Conservation (phyloP, 176 grass and related monocot genomes). For the Zea luxurians region DNA sequence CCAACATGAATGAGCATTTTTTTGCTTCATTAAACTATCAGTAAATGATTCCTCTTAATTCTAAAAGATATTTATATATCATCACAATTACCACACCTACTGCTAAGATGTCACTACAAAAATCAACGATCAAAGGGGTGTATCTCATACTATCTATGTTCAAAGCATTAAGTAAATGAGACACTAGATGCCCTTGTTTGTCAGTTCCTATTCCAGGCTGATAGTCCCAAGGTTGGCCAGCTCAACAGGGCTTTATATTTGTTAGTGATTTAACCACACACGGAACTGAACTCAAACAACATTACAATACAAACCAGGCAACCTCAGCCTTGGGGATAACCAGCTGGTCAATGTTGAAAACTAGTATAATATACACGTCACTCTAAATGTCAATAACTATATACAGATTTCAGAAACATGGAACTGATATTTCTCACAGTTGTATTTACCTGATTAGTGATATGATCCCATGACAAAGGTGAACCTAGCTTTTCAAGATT, state of each 20-base stretch:
- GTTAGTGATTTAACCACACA: neutral
- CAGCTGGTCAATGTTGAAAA: neutral
- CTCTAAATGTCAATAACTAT: slow-evolving; percentile 1
- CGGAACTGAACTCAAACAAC: slow-evolving; percentile 3
- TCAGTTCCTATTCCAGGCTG: slow-evolving; percentile 1
- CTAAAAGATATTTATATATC: neutral
- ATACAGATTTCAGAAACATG: slow-evolving; percentile 31
- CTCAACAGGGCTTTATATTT: neutral
- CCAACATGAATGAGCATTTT: neutral
- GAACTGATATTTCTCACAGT: neutral
- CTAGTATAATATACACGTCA: neutral
- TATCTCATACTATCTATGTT: neutral
- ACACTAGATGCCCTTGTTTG: neutral
- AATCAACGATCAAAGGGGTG: neutral
- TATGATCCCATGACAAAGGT: slow-evolving; percentile 85
- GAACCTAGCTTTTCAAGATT: slow-evolving; percentile 82
- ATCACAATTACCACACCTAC: neutral
- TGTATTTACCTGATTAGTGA: slow-evolving; percentile 86
- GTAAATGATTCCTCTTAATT: neutral
- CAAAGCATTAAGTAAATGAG: neutral
- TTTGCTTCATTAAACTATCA: neutral
- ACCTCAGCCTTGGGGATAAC: neutral
- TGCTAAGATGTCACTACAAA: neutral
- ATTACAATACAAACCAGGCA: neutral
- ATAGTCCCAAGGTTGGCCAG: neutral